Base-by-base conservation (phyloP, 78 protist genomes). In the Dictyostelium citrinum region DNA sequence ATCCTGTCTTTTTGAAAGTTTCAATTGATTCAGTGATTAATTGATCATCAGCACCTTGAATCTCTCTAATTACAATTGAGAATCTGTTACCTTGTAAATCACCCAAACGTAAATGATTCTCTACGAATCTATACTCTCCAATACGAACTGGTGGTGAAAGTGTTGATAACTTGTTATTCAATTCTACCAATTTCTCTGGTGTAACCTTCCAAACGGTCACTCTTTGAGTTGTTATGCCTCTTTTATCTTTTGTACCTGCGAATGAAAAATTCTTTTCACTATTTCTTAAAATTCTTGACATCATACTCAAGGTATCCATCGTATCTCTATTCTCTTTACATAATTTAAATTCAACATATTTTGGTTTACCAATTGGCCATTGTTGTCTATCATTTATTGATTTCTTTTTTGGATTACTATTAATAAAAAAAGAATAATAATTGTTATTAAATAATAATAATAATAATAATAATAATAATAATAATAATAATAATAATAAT, bases 191-290 rank as follows among this genome's bases (percentile, higher is more conserved):
- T 9, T 41, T 24, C 1, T 71, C 83, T 20, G 96, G 84, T 12
- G 68, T 29, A 8, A 68, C 7, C 5, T 75, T 78, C 27, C n/a
- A 64, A 31, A 72, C 97, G 10, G 96, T 51, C 0, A 97, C 96
- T 31, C 84, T 46, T 75, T 97, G 98, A 20, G 81, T 37, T 1
- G 98, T 97, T n/a, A 97, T 58, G 22, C 95, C 98, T 46, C 97
- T 82, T 86, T 97, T 97, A 61, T 97, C 98, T 49, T 97, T 97
- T 10, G 95, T 97, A 35, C 98, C 98, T 14, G 97, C 97, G 17
- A 82, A 51, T 37, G 90, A 79, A 39, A 97, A 90, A 7, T 37
- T 22, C 29, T 41, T 81, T 39, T 45, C 67, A 33, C 91, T 91
- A 35, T 67, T 46, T 60, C 45, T 29, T 33, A 82, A 24, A 2